phyloP scores from a whole-genome alignment of 768 basidiomycete genomes.

The Mycena polygramma region DNA sequence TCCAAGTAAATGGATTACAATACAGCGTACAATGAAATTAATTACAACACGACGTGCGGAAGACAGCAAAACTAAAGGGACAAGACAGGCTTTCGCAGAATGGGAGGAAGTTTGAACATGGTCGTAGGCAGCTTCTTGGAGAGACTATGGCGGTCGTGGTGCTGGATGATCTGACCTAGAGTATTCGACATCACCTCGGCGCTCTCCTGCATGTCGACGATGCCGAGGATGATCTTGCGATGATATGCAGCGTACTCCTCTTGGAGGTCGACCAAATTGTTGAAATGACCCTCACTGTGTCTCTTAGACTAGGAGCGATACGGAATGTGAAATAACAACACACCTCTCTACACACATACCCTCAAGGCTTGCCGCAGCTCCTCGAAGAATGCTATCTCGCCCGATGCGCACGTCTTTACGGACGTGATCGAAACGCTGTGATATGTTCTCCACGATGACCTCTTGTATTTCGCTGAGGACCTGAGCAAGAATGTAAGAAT shows the following conservation, averaged over 20 bases:
- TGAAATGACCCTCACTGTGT: slow-evolving; percentile 63
- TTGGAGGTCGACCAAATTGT: slow-evolving; percentile 67
- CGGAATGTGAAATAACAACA: slow-evolving; percentile 23
- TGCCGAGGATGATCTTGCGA: slow-evolving; percentile 52
- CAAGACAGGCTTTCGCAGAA: slow-evolving; percentile 27
- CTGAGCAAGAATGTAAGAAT: slow-evolving; percentile 44
- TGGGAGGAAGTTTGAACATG: slow-evolving; percentile 47
- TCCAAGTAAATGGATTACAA: too few species aligned
- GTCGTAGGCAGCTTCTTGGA: slow-evolving; percentile 64
- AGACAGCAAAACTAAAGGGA: slow-evolving; percentile 11
- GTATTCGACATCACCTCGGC: slow-evolving; percentile 51
- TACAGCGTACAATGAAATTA: too few species aligned
- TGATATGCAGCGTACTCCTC: slow-evolving; percentile 63
- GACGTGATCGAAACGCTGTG: slow-evolving; percentile 61
- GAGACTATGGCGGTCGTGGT: slow-evolving; percentile 63
- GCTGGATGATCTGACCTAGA: slow-evolving; percentile 56
- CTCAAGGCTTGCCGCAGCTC: slow-evolving; percentile 58
- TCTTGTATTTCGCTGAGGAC: slow-evolving; percentile 64
- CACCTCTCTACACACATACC: slow-evolving; percentile 62
- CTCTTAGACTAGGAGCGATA: background rate
- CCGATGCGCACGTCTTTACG: slow-evolving; percentile 59
- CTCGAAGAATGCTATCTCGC: slow-evolving; percentile 60
- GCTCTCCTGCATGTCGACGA: slow-evolving; percentile 58
- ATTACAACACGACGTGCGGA: too few species aligned
- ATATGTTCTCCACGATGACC: slow-evolving; percentile 61